Evolutionary conservation across 257 asterid species (phyloP).

Genomic region (Pogostemon cablin): DNA sequence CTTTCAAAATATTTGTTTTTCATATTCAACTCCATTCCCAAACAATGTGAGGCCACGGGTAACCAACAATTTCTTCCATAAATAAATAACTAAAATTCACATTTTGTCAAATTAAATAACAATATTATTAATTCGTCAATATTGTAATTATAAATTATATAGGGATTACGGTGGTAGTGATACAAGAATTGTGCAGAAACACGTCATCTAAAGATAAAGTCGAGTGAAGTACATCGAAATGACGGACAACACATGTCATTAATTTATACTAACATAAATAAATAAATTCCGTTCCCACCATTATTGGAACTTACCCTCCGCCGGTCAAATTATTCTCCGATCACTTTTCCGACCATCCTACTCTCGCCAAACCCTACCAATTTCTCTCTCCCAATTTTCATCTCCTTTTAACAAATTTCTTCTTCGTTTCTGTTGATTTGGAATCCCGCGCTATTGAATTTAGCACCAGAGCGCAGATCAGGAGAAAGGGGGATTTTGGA

Average conservation of each 20-base stretch:
- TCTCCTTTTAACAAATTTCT: constrained; percentile 20
- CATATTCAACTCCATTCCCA: too few relatives aligned
- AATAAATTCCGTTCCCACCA: background rate
- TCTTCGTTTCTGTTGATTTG: background rate
- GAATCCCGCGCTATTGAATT: constrained; percentile 1
- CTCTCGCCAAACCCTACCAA: constrained; percentile 40
- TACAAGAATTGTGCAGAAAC: background rate
- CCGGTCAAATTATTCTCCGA: constrained; percentile 26
- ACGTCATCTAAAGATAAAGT: background rate
- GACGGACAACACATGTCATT: background rate
- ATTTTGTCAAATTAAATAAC: too few relatives aligned
- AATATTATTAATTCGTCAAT: too few relatives aligned
- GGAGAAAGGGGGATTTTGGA: background rate
- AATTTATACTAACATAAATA: background rate
- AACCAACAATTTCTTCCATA: too few relatives aligned
- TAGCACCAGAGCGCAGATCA: background rate
- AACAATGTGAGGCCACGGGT: too few relatives aligned
- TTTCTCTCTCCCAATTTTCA: background rate
- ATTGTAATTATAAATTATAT: too few relatives aligned
- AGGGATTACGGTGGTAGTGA: too few relatives aligned
- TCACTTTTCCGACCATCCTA: constrained; percentile 42
- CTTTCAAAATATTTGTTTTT: too few relatives aligned
- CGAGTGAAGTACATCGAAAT: background rate
- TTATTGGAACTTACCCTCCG: constrained; percentile 13
- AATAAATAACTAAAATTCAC: too few relatives aligned